phyloP scores from a whole-genome alignment of 139 green algal species.

The Penium margaritaceum region DNA sequence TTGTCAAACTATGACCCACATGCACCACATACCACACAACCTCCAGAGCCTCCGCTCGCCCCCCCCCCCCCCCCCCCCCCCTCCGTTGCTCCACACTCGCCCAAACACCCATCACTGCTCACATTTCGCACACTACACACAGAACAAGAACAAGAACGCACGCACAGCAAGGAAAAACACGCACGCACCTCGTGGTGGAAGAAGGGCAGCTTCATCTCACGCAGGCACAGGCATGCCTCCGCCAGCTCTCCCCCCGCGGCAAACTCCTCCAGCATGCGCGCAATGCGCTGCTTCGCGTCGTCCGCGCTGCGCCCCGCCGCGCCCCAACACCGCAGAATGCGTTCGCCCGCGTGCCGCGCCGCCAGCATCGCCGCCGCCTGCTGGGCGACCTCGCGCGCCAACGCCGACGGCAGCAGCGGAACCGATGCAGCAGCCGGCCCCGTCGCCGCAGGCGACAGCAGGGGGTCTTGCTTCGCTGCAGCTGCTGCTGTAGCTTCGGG shows the following conservation, averaged over 20 bases:
- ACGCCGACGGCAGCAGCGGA: neutral
- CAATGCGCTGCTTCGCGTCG: conserved; percentile 53
- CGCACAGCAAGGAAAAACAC: no score
- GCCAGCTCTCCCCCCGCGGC: conserved; percentile 59
- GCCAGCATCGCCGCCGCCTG: conserved; percentile 54
- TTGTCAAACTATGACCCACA: neutral
- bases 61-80: neutral
- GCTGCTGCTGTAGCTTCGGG: neutral
- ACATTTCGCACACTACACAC: neutral
- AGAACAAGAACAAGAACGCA: no score
- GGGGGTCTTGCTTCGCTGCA: neutral
- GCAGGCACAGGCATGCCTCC: conserved; percentile 48
- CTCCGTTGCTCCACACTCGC: neutral
- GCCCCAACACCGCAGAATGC: conserved; percentile 74
- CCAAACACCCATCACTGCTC: neutral
- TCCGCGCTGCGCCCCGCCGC: conserved; percentile 33
- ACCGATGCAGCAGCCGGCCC: neutral
- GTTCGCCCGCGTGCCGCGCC: conserved; percentile 63
- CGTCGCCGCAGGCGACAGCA: neutral
- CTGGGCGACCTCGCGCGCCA: conserved; percentile 16
- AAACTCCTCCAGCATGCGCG: conserved; percentile 75
- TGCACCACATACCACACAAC: neutral
- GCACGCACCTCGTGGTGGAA: conserved; percentile 50
- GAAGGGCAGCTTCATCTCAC: conserved; percentile 44
- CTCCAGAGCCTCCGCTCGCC: neutral